A percentile compares a stretch with the other conserved stretches of the same genome.
These are phyloP conservation scores for Mortierella sp. DNA, from an alignment of 371 early-diverging fungal genomes.

Conservation along the genomic window DNA sequence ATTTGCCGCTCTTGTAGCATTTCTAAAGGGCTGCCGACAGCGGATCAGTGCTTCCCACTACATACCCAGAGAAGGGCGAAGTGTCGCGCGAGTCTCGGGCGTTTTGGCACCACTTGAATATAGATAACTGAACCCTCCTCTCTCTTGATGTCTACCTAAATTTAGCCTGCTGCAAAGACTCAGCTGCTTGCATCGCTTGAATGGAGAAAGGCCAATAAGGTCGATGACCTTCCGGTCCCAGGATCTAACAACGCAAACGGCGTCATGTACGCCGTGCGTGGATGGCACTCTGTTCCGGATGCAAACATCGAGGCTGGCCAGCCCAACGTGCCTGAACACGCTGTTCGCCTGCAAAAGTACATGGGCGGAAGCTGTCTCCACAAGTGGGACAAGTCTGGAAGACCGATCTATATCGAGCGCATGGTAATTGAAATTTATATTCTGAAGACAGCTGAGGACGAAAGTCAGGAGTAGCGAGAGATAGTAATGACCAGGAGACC, in stretches of 20 bases:
- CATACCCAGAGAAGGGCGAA: too few relatives aligned
- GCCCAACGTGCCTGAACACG: slow-evolving; percentile 74
- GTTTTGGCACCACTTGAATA: too few relatives aligned
- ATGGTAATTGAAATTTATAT: slow-evolving; percentile 57
- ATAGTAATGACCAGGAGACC: slow-evolving; percentile 1
- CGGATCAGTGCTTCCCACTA: too few relatives aligned
- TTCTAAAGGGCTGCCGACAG: too few relatives aligned
- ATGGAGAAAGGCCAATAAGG: slow-evolving; percentile 77
- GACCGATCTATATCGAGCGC: slow-evolving; percentile 85
- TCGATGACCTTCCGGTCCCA: slow-evolving; percentile 76
- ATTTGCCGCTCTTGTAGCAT: too few relatives aligned
- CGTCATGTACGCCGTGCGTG: slow-evolving; percentile 79
- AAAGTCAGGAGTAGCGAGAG: not conserved
- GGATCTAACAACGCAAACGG: slow-evolving; percentile 70
- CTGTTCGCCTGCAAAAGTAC: slow-evolving; percentile 71
- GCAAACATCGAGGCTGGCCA: slow-evolving; percentile 68
- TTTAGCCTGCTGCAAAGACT: slow-evolving; percentile 70
- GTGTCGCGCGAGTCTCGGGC: too few relatives aligned
- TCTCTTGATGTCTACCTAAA: slow-evolving; percentile 1
- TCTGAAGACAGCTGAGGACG: not conserved
- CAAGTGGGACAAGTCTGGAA: slow-evolving; percentile 83
- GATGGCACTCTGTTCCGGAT: slow-evolving; percentile 72
- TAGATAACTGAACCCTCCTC: not conserved
- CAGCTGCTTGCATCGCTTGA: slow-evolving; percentile 72
- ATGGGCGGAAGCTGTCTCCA: slow-evolving; percentile 88